These are phyloP conservation scores for Coffea eugenioides DNA, from an alignment of 257 asterid species.

Conservation along the genomic window DNA sequence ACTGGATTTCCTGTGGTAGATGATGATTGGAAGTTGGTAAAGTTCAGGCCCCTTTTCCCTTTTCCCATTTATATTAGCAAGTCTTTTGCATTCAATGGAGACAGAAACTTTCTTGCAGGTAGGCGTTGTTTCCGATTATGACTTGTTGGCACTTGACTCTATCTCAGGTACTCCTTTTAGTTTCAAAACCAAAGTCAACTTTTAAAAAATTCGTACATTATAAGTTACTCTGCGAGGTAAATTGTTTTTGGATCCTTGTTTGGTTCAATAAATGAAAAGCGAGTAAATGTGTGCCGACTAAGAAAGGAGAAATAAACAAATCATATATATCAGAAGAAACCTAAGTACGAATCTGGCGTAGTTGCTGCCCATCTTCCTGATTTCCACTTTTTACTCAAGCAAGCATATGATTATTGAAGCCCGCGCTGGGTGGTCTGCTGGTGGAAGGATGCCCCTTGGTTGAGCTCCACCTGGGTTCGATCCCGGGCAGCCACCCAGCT, in stretches of 20 bases:
- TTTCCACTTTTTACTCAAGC: constrained; percentile 7
- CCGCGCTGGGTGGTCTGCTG: too few species aligned
- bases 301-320: neutral
- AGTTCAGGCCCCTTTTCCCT: constrained; percentile 11
- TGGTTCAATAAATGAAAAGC: neutral
- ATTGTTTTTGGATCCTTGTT: too few species aligned
- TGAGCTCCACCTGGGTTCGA: too few species aligned
- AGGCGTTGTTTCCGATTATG: constrained; percentile 94
- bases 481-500: too few species aligned
- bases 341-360: neutral
- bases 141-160: constrained; percentile 80
- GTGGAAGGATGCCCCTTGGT: too few species aligned
- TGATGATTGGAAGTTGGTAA: constrained; percentile 90
- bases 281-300: neutral
- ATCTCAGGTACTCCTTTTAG: constrained; percentile 61
- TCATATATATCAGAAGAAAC: neutral
- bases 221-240: neutral
- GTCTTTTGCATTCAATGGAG: neutral
- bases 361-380: neutral
- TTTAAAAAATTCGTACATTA: neutral
- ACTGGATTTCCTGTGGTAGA: constrained; percentile 95
- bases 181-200: neutral
- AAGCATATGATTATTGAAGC: neutral
- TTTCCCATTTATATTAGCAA: neutral
- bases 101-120: constrained; percentile 46